These are phyloP conservation scores for Vigna angularis DNA, from an alignment of 306 rosid genomes.

Conservation along the genomic window DNA sequence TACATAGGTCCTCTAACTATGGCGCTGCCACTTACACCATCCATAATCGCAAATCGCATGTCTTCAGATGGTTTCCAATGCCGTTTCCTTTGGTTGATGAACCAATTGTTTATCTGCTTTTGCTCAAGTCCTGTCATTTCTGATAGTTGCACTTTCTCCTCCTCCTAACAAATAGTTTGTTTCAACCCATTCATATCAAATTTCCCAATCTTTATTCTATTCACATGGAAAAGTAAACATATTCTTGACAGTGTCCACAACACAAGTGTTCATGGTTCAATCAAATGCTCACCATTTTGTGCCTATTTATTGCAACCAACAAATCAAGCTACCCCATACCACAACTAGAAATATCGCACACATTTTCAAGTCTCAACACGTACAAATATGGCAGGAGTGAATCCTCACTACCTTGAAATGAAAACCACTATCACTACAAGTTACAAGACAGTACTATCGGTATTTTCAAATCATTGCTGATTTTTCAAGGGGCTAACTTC, in stretches of 20 bases:
- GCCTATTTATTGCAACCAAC: too few species aligned
- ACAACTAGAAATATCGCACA: too few species aligned
- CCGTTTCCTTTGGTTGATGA: conserved; percentile 89
- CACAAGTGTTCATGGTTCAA: not conserved
- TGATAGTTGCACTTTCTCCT: conserved; percentile 73
- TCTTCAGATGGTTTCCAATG: conserved; percentile 95
- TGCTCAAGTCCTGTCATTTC: conserved; percentile 70
- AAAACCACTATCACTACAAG: too few species aligned
- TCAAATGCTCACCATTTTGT: not conserved
- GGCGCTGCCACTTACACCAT: conserved; percentile 45
- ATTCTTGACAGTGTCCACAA: not conserved
- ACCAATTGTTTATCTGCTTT: conserved; percentile 92
- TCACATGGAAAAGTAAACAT: not conserved
- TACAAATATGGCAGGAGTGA: too few species aligned
- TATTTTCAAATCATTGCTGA: not conserved
- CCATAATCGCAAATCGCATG: conserved; percentile 65
- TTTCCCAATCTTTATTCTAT: not conserved
- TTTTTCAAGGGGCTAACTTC: not conserved
- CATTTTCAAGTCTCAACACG: too few species aligned
- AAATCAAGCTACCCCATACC: too few species aligned
- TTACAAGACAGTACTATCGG: too few species aligned
- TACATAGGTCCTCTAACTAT: conserved; percentile 42
- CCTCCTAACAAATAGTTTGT: conserved; percentile 56
- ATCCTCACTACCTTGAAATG: too few species aligned
- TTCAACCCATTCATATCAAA: not conserved